Conservation (phyloP, 768 basidiomycete species). For the Russula sp. region DNA sequence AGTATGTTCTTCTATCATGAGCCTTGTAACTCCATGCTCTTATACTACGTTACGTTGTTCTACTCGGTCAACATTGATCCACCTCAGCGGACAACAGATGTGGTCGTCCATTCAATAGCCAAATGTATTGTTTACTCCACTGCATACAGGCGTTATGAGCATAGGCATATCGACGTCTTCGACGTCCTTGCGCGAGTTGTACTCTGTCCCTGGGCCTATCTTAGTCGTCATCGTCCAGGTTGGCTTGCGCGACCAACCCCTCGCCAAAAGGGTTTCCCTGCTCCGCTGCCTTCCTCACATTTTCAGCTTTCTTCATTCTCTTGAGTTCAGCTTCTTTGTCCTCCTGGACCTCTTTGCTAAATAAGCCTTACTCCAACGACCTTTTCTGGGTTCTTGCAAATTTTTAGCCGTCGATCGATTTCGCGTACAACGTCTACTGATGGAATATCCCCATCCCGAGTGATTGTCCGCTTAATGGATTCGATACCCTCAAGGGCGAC, state of each 20-base stretch:
- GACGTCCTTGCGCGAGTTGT: background rate
- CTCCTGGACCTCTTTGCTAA: constrained; percentile 67
- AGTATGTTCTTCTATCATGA: constrained; percentile 46
- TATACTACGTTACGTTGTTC: constrained; percentile 28
- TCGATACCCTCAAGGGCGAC: constrained; percentile 44
- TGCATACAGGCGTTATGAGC: background rate
- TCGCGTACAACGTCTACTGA: constrained; percentile 82
- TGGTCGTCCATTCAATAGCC: background rate
- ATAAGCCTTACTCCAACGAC: constrained; percentile 85
- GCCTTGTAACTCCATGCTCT: constrained; percentile 41
- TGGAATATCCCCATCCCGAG: constrained; percentile 55
- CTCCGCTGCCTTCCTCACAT: constrained; percentile 54
- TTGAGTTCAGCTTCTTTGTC: constrained; percentile 69
- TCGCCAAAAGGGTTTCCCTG: constrained; percentile 72
- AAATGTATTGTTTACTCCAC: constrained; percentile 1
- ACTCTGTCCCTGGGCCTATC: background rate
- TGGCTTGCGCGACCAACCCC: constrained; percentile 42
- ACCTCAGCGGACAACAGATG: background rate
- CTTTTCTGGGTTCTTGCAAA: constrained; percentile 96
- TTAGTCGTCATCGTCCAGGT: constrained; percentile 33
- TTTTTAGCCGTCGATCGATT: constrained; percentile 79
- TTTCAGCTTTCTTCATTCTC: constrained; percentile 46
- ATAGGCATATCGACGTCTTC: background rate
- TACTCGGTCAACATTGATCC: constrained; percentile 17
- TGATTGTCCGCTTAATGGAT: constrained; percentile 56